Conservation (phyloP, 2,329 filamentous ascomycete genomes). For the Penicillium sp. region DNA sequence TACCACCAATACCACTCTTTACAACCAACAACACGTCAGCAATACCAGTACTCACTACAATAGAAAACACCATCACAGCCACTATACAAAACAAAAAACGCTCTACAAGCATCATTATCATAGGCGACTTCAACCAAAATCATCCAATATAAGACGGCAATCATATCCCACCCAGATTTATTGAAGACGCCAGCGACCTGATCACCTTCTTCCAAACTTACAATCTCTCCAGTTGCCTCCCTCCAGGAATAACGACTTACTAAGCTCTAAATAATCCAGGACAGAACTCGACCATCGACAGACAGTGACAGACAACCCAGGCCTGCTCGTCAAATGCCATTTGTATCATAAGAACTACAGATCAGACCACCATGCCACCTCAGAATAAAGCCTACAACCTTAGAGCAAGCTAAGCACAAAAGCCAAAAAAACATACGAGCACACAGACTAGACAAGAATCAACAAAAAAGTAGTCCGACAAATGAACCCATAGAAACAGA, state of each 20-base stretch:
- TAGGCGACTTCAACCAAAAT: too few relatives aligned
- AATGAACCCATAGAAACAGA: constrained; percentile 10
- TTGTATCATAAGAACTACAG: constrained; percentile 26
- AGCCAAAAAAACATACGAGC: constrained; percentile 10
- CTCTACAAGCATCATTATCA: background rate
- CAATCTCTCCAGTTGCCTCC: constrained; percentile 13
- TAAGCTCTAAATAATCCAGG: constrained; percentile 11
- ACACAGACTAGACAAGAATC: constrained; percentile 13
- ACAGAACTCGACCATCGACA: constrained; percentile 14
- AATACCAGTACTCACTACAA: background rate
- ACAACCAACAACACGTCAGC: background rate
- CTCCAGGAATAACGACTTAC: background rate
- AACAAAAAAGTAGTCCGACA: constrained; percentile 1
- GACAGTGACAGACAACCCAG: constrained; percentile 12
- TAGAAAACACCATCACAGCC: background rate
- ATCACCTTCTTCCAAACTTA: background rate
- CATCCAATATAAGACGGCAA: background rate
- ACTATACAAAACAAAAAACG: background rate
- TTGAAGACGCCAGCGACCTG: background rate
- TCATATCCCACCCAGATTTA: background rate
- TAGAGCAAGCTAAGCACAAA: background rate
- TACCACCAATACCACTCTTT: background rate
- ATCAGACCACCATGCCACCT: constrained; percentile 19
- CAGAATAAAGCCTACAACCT: constrained; percentile 15
- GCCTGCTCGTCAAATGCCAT: constrained; percentile 18